Base-by-base conservation (phyloP, 2,329 filamentous ascomycete species). In the Aurifilum marmelostoma region DNA sequence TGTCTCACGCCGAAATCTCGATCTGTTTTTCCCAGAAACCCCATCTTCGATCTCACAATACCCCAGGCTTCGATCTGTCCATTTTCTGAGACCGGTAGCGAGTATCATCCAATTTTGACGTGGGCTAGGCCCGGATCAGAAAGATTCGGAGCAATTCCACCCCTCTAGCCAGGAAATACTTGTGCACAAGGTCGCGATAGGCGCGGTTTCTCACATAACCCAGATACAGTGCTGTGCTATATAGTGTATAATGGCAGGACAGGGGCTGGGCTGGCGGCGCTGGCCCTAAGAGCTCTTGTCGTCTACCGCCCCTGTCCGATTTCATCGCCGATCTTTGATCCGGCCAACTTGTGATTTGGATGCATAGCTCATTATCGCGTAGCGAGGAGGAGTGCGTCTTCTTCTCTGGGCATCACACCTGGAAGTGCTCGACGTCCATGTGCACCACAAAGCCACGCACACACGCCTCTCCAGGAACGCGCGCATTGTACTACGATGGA, bases 191-290 rank as follows among this genome's bases (percentile, higher is more conserved):
- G 29, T 34, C 54, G 16, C 54, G 54, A 59, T 59, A 59, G 32
- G 56, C 56, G 32, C 56, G 32, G 29, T 9, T 59, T 29, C 12
- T 59, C 37, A 59, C 29, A 34, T 59, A 59, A 59, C n/a, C n/a
- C n/a, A n/a, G n/a, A n/a, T n/a, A n/a, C n/a, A n/a, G n/a, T n/a
- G n/a, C n/a, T n/a, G n/a, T n/a, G n/a, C n/a, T n/a, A n/a, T n/a
- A n/a, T n/a, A 59, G 56, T n/a, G 34, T n/a, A 32, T 29, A 12
- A 6, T 29, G 52, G 27, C 24, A 16, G 37, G 37, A 39, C 37
- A 27, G 50, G 50, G 24, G 12, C 24, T 52, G 27, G 29, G 56
- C 56, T 37, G 6, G n/a, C n/a, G 11, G 37, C 37, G 7, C 37
- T 39, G 37, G 6, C 37, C 37, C 37, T 39, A 8, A 4, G 34